Base-by-base conservation (phyloP, 306 rosid genomes). In the Trifolium dubium region DNA sequence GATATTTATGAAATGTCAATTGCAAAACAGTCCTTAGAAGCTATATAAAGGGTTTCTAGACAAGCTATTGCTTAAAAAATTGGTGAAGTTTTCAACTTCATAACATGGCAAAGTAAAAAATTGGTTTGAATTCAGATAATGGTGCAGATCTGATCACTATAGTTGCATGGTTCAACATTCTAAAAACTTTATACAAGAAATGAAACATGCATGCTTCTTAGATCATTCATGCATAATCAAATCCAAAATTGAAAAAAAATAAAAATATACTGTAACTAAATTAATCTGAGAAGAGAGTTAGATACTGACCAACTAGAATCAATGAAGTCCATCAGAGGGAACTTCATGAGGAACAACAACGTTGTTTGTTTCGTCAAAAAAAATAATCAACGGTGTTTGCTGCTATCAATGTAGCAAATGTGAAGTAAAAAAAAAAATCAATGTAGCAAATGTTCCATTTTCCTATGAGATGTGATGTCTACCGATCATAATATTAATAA, bases 261-360 rank as follows among this genome's bases (percentile, higher is more conserved):
- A 11, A 43, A 4, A 11, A 43, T 0, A 23, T 23, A 23, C 23
- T 23, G 23, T 23, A 23, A 23, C 23, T 23, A 23, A 9, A 43
- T 43, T 12, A 44, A 44, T 44, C 15, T 44, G n/a, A 11, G 50
- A 44, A 44, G 12, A 11, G 50, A 44, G 58, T 40, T 43, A 81
- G 76, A 43, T 64, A 86, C 91, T 81, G 8, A 92, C 98, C 98
- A 90, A 29, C 86, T 86, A 7, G 97, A 89, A 64, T 41, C 82
- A 67, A 90, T 72, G 46, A 85, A 87, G 66, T 90, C 30, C 50
- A 44, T 44, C 15, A 1, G 5, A 44, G 50, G 50, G 50, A 37
- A 9, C 9, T 37, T 37, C 40, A 37, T 37, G 40, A 44, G 50
- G 50, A 44, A 44, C 50, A 44, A 8, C 2, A 54, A 8, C 60